phyloP scores from a whole-genome alignment of 2,329 filamentous ascomycete genomes.

The Knoxdaviesia proteae region DNA sequence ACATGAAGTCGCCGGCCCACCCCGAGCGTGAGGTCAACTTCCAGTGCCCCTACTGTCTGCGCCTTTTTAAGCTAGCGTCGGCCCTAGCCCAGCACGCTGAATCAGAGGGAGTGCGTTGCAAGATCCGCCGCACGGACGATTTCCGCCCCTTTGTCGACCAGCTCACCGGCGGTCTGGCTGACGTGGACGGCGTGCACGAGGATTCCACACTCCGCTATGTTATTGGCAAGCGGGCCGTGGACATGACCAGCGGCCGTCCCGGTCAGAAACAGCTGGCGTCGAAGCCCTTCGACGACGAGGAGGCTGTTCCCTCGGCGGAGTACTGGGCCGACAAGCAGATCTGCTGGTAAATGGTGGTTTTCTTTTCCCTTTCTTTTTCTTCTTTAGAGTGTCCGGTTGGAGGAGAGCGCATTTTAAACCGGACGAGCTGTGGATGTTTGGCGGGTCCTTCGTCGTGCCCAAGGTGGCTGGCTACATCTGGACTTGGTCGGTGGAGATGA shows the following conservation, averaged over 20 bases:
- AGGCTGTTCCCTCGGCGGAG: neutral
- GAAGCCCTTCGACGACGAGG: neutral
- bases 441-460: too few relatives aligned
- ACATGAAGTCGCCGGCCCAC: conserved; percentile 24
- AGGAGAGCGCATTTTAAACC: too few relatives aligned
- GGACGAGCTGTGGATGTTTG: too few relatives aligned
- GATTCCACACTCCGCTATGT: conserved; percentile 8
- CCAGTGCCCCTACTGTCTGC: conserved; percentile 23
- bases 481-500: too few relatives aligned
- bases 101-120: conserved; percentile 18
- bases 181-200: conserved; percentile 10
- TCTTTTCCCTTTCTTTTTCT: too few relatives aligned
- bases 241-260: neutral
- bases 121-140: conserved; percentile 18
- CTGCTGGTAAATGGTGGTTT: neutral
- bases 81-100: conserved; percentile 28
- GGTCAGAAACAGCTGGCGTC: neutral
- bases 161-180: conserved; percentile 17
- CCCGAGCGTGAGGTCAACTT: conserved; percentile 10
- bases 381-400: too few relatives aligned
- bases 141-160: conserved; percentile 18
- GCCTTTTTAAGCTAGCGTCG: conserved; percentile 17
- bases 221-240: conserved; percentile 6
- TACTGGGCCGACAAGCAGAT: neutral
- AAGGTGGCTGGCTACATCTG: too few relatives aligned